Base-by-base conservation (phyloP, 495 filamentous ascomycete genomes). In the Aspergillus carlsbadensis region DNA sequence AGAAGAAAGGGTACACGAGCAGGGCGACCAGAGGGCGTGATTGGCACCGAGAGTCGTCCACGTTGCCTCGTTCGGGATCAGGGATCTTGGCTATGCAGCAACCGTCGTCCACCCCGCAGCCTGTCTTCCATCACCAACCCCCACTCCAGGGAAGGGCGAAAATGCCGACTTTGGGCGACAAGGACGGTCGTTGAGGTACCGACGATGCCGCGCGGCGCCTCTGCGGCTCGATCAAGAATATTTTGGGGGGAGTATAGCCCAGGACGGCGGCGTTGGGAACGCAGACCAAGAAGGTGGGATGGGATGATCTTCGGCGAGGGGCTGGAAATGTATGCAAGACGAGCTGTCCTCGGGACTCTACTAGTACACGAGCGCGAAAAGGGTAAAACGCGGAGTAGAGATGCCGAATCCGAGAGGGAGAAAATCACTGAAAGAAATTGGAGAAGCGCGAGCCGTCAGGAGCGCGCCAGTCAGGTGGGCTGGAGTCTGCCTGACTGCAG, bases 31-130 rank as follows among this genome's bases (percentile, higher is more conserved):
- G 11, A 52, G 43, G 36, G 29, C 15, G 26, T 57, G 53, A 61
- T 61, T 62, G 56, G 63, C 37, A 62, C 42, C 35, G 48, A 47
- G 36, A 15, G 52, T 57, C 34, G 49, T 65, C 53, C 63, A 65
- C 63, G 59, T 62, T 65, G 52, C 44, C 54, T 58, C 51, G 52
- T 56, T 58, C 53, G 53, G 52, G 56, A 61, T 58, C 58, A 56
- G 17, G 56, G 56, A 59, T 65, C 56, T 57, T 65, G 58, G 58
- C 52, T 54, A 57, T 61, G 62, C 56, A 61, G 35, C 48, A 61
- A 48, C 49, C 36, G 54, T 58, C 43, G 48, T 52, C 51, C 55
- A 59, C 60, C 60, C 60, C 60, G 56, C 60, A 63, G 49, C 52
- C 50, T 40, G 50, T 49, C 46, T 53, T 47, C 48, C 60, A 54